These are phyloP conservation scores for Corylus americana DNA, from an alignment of 306 rosid genomes.

Conservation along the genomic window DNA sequence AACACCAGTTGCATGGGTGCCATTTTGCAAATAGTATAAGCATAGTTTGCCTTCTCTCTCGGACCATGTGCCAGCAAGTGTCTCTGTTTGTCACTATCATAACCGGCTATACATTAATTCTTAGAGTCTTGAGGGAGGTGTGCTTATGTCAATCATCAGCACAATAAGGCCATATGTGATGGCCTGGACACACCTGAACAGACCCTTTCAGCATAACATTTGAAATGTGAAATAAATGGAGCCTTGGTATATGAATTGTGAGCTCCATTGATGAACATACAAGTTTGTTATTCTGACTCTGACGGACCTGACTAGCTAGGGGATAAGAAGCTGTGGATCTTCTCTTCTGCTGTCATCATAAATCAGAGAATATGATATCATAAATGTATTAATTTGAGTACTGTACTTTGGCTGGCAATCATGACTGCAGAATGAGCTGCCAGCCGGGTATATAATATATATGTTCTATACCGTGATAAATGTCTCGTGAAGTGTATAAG, in stretches of 20 bases:
- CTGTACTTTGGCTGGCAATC: not conserved
- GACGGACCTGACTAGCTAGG: not conserved
- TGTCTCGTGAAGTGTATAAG: not conserved
- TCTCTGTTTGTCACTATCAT: not conserved
- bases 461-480: not conserved
- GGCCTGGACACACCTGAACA: not conserved
- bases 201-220: not conserved
- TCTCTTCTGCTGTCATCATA: not conserved
- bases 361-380: not conserved
- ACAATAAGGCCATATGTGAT: not conserved
- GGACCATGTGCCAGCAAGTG: not conserved
- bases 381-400: not conserved
- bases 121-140: not conserved
- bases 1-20: not conserved
- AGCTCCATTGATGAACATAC: not conserved
- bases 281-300: not conserved
- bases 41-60: not conserved
- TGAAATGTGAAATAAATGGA: not conserved
- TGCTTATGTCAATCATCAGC: not conserved
- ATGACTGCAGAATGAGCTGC: not conserved
- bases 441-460: not conserved
- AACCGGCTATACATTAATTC: not conserved
- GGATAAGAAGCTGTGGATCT: not conserved
- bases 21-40: not conserved
- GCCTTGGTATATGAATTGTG: not conserved